Base-by-base conservation (phyloP, 345 rosid genomes). In the Brassica napus region DNA sequence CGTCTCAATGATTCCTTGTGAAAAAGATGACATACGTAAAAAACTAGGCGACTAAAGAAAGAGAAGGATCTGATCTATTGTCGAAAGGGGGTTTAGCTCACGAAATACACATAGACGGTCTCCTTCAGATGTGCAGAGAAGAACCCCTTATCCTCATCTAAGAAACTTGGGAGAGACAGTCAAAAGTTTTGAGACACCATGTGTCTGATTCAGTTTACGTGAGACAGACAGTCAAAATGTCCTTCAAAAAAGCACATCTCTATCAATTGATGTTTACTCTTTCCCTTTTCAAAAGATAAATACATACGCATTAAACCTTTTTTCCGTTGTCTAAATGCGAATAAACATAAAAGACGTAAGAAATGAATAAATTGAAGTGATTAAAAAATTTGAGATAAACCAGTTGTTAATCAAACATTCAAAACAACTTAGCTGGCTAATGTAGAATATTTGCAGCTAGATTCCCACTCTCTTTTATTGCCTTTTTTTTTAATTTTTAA, bases 391-490 rank as follows among this genome's bases (percentile, higher is more conserved):
- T 47, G 55, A n/a, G 10, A 15, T 54, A 54, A 61, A 73, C 57
- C 73, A 76, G 65, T 70, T 59, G 81, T 65, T 73, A 72, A 61
- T 61, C 66, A 81, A 71, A 67, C 49, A 69, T 59, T 69, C 9
- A 65, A 66, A 78, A 68, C 59, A 55, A 71, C 52, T 73, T 73
- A 80, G 83, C 79, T 80, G 83, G 32, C 80, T 75, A 75, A 65
- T 39, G 39, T 75, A 81, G 73, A 75, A 71, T 75, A 81, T 80
- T 80, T 75, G 76, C 80, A 75, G 39, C 76, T 70, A 75, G 76
- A 78, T 70, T 77, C 73, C 62, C 77, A 42, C 76, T 61, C 60
- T 44, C 30, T 65, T 14, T 61, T 47, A 2, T 30, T 47, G 26
- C 60, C 26, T 68, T 21, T 57, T 37, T 42, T n/a, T n/a, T n/a